Conservation (phyloP, 1,139 yeast species). For the Kodamaea anthophila region DNA sequence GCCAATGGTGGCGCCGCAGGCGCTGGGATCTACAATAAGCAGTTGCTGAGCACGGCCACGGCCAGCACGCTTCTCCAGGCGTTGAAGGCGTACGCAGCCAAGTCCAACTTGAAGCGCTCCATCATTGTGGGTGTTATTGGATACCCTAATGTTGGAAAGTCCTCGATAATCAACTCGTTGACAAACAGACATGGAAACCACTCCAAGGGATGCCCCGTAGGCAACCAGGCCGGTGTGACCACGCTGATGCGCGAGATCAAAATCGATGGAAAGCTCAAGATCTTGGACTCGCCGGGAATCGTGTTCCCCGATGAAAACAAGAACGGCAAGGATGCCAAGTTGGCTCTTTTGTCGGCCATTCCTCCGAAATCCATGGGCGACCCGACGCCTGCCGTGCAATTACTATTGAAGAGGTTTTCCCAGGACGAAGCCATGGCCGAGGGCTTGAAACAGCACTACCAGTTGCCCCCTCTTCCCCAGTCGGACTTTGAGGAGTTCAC, state of each 20-base stretch:
- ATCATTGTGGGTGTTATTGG: conserved; percentile 94
- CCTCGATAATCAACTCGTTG: conserved; percentile 87
- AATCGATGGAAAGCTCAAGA: conserved; percentile 80
- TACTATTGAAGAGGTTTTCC: conserved; percentile 69
- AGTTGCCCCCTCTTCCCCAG: conserved; percentile 75
- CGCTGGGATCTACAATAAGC: conserved; percentile 68
- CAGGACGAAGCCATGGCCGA: conserved; percentile 70
- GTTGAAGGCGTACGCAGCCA: conserved; percentile 77
- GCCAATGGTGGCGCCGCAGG: conserved; percentile 53
- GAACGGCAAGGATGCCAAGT: conserved; percentile 64
- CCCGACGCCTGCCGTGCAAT: conserved; percentile 75
- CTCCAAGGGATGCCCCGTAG: conserved; percentile 85
- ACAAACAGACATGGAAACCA: conserved; percentile 71
- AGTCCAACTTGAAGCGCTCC: conserved; percentile 83
- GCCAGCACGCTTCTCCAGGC: conserved; percentile 72
- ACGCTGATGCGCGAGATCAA: conserved; percentile 88
- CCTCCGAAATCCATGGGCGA: conserved; percentile 85
- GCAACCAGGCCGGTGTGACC: conserved; percentile 97
- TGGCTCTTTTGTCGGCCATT: conserved; percentile 81
- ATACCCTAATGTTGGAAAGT: conserved; percentile 89
- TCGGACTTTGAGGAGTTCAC: conserved; percentile 59
- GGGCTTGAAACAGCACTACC: conserved; percentile 65
- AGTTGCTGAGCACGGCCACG: conserved; percentile 65
- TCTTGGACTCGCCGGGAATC: conserved; percentile 95
- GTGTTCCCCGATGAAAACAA: conserved; percentile 76